These are phyloP conservation scores for Kodamaea derodonti DNA, from an alignment of 1,139 yeast species.

Conservation along the genomic window DNA sequence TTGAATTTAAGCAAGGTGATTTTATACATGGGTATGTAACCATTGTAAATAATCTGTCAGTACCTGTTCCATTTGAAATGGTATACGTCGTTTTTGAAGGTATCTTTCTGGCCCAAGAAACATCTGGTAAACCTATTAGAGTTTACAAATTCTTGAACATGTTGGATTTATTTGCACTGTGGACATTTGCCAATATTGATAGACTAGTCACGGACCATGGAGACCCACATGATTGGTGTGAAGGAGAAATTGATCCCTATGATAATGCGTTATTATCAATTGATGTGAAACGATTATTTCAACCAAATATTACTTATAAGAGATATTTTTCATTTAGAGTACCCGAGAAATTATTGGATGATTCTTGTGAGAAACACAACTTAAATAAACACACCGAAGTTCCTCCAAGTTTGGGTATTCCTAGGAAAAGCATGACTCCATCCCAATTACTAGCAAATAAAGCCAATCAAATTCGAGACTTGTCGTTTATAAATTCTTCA, in stretches of 20 bases:
- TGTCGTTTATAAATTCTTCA: constrained; percentile 32
- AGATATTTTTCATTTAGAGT: constrained; percentile 41
- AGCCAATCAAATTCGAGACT: constrained; percentile 26
- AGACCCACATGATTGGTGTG: constrained; percentile 50
- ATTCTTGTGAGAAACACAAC: constrained; percentile 34
- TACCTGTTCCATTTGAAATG: constrained; percentile 32
- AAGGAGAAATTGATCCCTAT: constrained; percentile 43
- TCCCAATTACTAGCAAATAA: constrained; percentile 20
- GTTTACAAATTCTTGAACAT: constrained; percentile 39
- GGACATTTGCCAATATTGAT: constrained; percentile 47
- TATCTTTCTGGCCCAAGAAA: constrained; percentile 21
- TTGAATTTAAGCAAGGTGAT: constrained; percentile 31
- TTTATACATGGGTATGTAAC: constrained; percentile 34
- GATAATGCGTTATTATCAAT: constrained; percentile 33
- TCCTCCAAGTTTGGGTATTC: constrained; percentile 37
- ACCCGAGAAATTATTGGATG: constrained; percentile 38
- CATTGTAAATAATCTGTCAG: constrained; percentile 18
- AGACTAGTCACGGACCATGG: constrained; percentile 43
- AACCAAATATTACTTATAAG: constrained; percentile 32
- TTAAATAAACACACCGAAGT: constrained; percentile 32
- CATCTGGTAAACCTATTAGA: constrained; percentile 22
- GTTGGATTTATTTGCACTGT: constrained; percentile 45
- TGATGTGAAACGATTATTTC: constrained; percentile 28
- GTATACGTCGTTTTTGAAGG: constrained; percentile 35
- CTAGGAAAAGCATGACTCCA: constrained; percentile 15